Base-by-base conservation (phyloP, 257 asterid species). In the Schizonepeta tenuifolia region DNA sequence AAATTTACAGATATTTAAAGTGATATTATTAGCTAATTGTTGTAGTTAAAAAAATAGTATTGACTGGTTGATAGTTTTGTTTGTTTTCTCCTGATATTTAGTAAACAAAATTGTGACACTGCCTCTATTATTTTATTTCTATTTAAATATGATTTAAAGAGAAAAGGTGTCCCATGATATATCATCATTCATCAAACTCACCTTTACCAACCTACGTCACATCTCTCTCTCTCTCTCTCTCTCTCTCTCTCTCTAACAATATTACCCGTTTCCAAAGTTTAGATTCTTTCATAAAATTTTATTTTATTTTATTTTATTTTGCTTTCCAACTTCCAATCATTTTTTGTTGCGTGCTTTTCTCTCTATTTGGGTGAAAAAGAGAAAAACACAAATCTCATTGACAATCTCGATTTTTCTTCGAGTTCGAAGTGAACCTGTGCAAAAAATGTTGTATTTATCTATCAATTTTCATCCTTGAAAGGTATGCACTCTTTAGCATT, bases 191-290 rank as follows among this genome's bases (percentile, higher is more conserved):
- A 20, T 38, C 35, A 36, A 18, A 62, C 49, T 18, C 14, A 28
- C 65, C 65, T 31, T 31, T 61, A 61, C 67, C 38, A 14, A 12
- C 77, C 38, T 18, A 3, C 77, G 11, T 35, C 22, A 13, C 57
- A 62, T 5, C 24, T 53, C 3, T 55, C 67, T 5, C 24, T 53
- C 3, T 55, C 63, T 53, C n/a, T 69, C 75, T 73, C 66, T 72
- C 57, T 74, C 77, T 68, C 69, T 77, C 75, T 74, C 51, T 70
- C 77, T 79, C 79, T 68, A 63, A 70, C 70, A 7, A 56, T 28
- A 66, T 61, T 62, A 54, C 31, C 59, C 6, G 1, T 5, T 0
- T 4, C 43, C 66, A 24, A 40, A 74, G 58, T 79, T 60, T 35
- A 55, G 58, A 72, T 54, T 54, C 15, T 55, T 55, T 43, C 69